Evolutionary conservation across 2,329 filamentous ascomycete genomes (phyloP), one percentile per base, ranked within the genome.

Genomic region (Waltergamsia citrina): DNA sequence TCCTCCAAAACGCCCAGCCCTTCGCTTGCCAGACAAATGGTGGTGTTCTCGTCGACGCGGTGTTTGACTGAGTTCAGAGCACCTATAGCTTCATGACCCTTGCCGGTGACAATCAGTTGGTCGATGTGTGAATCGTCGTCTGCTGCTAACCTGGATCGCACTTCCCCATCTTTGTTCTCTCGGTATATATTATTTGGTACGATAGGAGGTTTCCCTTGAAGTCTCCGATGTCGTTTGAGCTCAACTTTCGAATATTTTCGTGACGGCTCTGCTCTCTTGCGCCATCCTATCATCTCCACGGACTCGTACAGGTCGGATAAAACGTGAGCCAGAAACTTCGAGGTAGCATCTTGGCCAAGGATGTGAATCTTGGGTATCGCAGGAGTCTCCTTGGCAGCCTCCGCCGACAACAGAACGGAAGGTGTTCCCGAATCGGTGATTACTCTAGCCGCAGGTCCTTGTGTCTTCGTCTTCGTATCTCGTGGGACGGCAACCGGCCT

Each of bases 1-100:
- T 78, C 71, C 32, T 96, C 87, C n/a, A 86, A 66, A 2, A 86
- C 63, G 1, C 92, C 90, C 56, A 96, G 74, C 1, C 88, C 86
- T 41, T 90, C 84, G 37, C 86, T 81, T 36, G 93, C 55, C 36
- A 94, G 71, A 38, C 83, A 76, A 7, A 94, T 70, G 0, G 85
- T 83, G 2, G 81, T 85, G 19, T 75, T 62, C 3, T 70, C 62
- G 28, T 72, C 67, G n/a, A 93, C 59, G 8, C 85, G 73, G 46
- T 85, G 69, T 35, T 67, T 71, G 35, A 92, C 63, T 1, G 66
- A 58, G 4, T 63, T 49, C 17, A 93, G 51, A 2, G 78, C 75
- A 23, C 65, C 52, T 9, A 70, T 60, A 1, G 56, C 54, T 16
- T 80, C 69, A 49, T 80, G 78, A 0, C 53, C 57, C 5, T 46